Base-by-base conservation (phyloP, 331 rosid genomes). In the Quercus lobata region DNA sequence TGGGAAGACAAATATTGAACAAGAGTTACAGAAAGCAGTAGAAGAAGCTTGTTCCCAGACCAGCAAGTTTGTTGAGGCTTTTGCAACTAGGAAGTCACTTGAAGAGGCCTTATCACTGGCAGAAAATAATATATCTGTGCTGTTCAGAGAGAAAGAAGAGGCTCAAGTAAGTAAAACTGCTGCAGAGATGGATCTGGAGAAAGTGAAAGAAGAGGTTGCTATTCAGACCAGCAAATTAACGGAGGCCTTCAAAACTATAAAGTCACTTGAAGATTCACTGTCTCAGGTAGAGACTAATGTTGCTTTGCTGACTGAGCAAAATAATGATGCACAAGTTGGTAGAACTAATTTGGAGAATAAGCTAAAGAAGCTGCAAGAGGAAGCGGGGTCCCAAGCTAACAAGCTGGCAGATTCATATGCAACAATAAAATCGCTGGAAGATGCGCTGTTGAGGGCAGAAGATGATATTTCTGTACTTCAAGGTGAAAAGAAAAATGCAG, bases 51-150 rank as follows among this genome's bases (percentile, higher is more conserved):
- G 69, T 77, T 74, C 85, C 57, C 86, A 75, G 55, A 75, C 81
- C 62, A 76, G 75, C 72, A 78, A 84, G 71, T 80, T 74, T 76
- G 84, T 76, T 5, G 96, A 93, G 77, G 87, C 79, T 72, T 81
- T 60, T 46, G 88, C 74, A 57, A 78, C 88, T 22, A 84, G 72
- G 56, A 83, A 82, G 83, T 85, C 89, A 30, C 91, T 90, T 74
- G 89, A 94, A 85, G 96, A 90, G 74, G 87, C 94, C 14, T 88
- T 95, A 46, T 90, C 86, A 53, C 87, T 75, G 63, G 97, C 92
- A 57, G 94, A 90, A 85, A 85, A 90, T 65, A 88, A 85, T 73
- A 56, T 90, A 62, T 78, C 84, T 63, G 68, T 76, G 73, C 89
- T 90, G 77, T 82, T 87, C 61, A 60, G 73, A 78, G 98, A 90